These are phyloP conservation scores for Kazachstania psychrophila DNA, from an alignment of 805 yeast species.

Conservation along the genomic window DNA sequence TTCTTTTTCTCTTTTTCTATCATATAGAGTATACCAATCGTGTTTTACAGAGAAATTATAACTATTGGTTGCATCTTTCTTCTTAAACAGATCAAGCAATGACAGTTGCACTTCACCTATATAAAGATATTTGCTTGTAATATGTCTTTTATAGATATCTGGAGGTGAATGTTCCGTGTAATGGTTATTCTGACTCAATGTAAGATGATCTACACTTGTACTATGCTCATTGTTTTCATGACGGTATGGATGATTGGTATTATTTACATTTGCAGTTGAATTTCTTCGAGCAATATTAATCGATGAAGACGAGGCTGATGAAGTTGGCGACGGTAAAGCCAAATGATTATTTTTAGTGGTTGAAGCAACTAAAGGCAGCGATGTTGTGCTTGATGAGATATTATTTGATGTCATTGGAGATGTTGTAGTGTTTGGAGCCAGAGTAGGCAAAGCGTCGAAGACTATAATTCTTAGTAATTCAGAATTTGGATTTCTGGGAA, in stretches of 20 bases:
- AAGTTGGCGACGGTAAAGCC: not conserved
- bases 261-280: not conserved
- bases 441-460: conserved; percentile 21
- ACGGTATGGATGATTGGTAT: too few species aligned
- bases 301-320: not conserved
- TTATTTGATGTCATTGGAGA: conserved; percentile 1
- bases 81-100: conserved; percentile 20
- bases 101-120: conserved; percentile 27
- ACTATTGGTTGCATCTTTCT: conserved; percentile 10
- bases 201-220: not conserved
- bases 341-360: too few species aligned
- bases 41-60: conserved; percentile 15
- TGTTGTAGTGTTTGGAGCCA: not conserved
- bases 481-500: conserved; percentile 22
- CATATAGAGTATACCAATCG: conserved; percentile 23
- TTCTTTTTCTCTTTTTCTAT: conserved; percentile 14
- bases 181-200: too few species aligned
- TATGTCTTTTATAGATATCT: not conserved
- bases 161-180: not conserved
- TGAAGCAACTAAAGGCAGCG: not conserved
- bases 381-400: not conserved
- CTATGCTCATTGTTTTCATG: too few species aligned
- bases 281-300: too few species aligned
- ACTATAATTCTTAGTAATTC: conserved; percentile 24
- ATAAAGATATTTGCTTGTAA: conserved; percentile 15